Percentiles rank a stretch among this genome's conserved stretches.
Conservation (phyloP, 2,329 filamentous ascomycete species). For the Alternaria sp. region DNA sequence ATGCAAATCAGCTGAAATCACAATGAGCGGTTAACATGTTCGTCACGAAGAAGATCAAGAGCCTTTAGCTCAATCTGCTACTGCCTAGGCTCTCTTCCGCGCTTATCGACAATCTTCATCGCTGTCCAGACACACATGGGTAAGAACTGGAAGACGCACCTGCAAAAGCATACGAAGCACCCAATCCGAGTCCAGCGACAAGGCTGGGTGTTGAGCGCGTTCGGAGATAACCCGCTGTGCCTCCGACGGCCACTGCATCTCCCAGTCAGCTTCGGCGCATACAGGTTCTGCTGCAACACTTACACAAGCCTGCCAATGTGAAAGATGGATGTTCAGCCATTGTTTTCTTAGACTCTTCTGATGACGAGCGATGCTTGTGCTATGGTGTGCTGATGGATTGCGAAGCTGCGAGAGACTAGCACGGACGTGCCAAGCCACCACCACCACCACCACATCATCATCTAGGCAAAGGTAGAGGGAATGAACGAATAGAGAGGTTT, state of each 20-base stretch:
- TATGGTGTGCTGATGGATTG: constrained; percentile 6
- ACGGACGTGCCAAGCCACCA: constrained; percentile 14
- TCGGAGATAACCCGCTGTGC: constrained; percentile 40
- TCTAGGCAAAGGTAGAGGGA: not conserved
- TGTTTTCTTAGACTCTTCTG: not conserved
- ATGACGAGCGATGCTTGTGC: constrained; percentile 3
- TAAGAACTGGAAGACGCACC: constrained; percentile 19
- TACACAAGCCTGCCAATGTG: constrained; percentile 41
- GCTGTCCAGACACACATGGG: not conserved
- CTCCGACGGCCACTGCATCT: constrained; percentile 36
- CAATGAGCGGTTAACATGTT: not conserved
- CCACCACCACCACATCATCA: constrained; percentile 1
- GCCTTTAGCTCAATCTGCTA: too few relatives aligned
- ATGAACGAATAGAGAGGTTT: not conserved
- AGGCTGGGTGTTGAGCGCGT: constrained; percentile 42
- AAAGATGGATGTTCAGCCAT: constrained; percentile 46
- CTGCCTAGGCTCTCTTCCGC: too few relatives aligned
- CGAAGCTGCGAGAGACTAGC: not conserved
- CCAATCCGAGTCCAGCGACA: constrained; percentile 38
- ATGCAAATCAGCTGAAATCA: not conserved
- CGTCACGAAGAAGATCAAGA: too few relatives aligned
- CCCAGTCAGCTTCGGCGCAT: constrained; percentile 10
- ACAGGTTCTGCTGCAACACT: constrained; percentile 1
- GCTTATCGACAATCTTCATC: too few relatives aligned
- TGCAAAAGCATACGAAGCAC: constrained; percentile 38